Conservation (phyloP, 164 flowering plant genomes). For the Euptelea pleiosperma region DNA sequence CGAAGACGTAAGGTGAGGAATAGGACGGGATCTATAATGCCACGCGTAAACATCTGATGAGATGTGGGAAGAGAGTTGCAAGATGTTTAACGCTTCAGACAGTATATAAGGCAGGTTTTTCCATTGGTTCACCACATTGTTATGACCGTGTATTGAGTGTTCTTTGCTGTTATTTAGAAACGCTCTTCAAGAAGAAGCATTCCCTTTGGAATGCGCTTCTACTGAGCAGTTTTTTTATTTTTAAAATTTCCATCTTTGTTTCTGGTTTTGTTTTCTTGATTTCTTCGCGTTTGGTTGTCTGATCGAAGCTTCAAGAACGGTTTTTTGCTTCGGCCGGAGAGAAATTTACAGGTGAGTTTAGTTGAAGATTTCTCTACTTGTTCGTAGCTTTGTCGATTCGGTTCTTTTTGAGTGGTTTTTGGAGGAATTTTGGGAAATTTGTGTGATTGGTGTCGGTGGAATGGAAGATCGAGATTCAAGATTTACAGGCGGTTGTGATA, state of each 20-base stretch:
- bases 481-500: not conserved
- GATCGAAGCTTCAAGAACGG: too few relatives aligned
- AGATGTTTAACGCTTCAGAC: slow-evolving; percentile 4
- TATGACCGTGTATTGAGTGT: not conserved
- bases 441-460: not conserved
- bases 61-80: not conserved
- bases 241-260: not conserved
- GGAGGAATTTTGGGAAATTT: not conserved
- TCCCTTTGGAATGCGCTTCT: slow-evolving; percentile 14
- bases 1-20: not conserved
- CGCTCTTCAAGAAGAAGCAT: not conserved
- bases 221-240: not conserved
- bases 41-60: slow-evolving; percentile 3
- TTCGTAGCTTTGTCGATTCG: not conserved
- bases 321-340: not conserved
- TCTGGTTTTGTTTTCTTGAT: not conserved
- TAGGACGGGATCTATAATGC: not conserved
- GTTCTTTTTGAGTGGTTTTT: slow-evolving; percentile 1
- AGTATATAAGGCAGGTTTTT: not conserved
- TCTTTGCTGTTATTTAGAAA: not conserved
- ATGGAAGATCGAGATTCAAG: not conserved
- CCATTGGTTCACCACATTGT: not conserved
- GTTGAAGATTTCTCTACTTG: not conserved
- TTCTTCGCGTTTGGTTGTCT: too few relatives aligned
- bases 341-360: slow-evolving; percentile 9